Evolutionary conservation across 495 filamentous ascomycete genomes (phyloP), one percentile per base, ranked within the genome.

Genomic region (Daldinia vernicosa): DNA sequence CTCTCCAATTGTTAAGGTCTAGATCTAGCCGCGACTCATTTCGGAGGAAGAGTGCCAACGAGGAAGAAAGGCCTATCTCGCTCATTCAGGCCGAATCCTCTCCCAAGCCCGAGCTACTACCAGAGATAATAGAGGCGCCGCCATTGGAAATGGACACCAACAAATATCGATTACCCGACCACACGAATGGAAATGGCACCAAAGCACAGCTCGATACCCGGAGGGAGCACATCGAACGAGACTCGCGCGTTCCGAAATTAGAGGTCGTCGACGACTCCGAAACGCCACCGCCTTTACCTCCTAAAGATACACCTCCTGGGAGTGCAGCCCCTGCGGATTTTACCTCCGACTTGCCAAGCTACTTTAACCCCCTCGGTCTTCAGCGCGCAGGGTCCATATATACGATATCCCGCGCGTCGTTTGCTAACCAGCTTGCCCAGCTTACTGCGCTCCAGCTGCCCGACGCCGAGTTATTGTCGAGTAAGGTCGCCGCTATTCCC

Each of bases 391-490:
- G 90, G n/a, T 95, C 92, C 12, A 90, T 94, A 27, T 97, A 93
- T 77, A 95, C 95, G 0, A 86, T 99, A 67, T 95, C 93, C 5
- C 89, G 94, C 33, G 90, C 89, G 40, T 95, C 94, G 0, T 97
- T 99, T 74, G 90, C 92, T 26, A 94, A 92, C 68, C 95, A 99
- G 77, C 87, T 98, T 26, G 90, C 92, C 17, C 14, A 93, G 67
- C 84, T 96, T 33, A 95, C 92, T 1, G 93, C 93, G 40, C 88
- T 98, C 43, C 86, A 90, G 62, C 86, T 98, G 0, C 95, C 95
- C 0, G 87, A 95, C 72, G 90, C 94, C n/a, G 84, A 88, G 15
- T 88, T 89, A 12, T 83, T 99, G 14, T 91, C 92, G 19, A 90
- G 88, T 30, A 93, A 89, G 73, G 93, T 99, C 52, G 87, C 91